Conservation (phyloP, 2,329 filamentous ascomycete genomes). For the Epichloe sp. region DNA sequence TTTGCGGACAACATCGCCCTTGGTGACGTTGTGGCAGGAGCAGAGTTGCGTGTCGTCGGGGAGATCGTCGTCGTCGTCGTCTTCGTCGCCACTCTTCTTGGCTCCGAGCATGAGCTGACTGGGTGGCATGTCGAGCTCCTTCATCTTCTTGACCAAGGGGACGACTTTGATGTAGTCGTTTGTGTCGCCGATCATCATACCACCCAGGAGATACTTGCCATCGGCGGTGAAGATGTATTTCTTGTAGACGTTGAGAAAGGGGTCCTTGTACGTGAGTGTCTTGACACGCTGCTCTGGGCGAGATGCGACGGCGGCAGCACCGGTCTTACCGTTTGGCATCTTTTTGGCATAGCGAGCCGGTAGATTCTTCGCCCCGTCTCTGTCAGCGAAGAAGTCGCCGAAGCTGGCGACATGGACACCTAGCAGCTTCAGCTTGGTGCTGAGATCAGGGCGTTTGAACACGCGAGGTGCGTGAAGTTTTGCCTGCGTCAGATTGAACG, state of each 20-base stretch:
- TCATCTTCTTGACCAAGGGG: slow-evolving; percentile 74
- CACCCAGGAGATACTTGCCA: slow-evolving; percentile 81
- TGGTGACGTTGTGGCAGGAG: slow-evolving; percentile 85
- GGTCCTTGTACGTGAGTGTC: slow-evolving; percentile 76
- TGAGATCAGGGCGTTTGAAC: slow-evolving; percentile 76
- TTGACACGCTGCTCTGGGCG: slow-evolving; percentile 41
- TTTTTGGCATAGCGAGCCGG: slow-evolving; percentile 41
- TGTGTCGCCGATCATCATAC: slow-evolving; percentile 95
- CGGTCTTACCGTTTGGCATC: slow-evolving; percentile 3
- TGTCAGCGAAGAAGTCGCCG: slow-evolving; percentile 84
- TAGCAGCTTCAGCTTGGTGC: slow-evolving; percentile 81
- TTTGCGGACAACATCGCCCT: slow-evolving; percentile 59
- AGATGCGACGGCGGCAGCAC: not conserved
- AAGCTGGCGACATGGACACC: slow-evolving; percentile 89
- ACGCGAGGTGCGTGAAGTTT: slow-evolving; percentile 53
- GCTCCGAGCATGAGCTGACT: slow-evolving; percentile 74
- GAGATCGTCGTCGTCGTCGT: slow-evolving; percentile 54
- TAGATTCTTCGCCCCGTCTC: slow-evolving; percentile 66
- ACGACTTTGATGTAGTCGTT: slow-evolving; percentile 83
- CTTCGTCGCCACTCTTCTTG: slow-evolving; percentile 51
- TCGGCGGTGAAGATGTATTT: slow-evolving; percentile 87
- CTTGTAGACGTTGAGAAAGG: slow-evolving; percentile 80
- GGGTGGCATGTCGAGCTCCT: slow-evolving; percentile 63
- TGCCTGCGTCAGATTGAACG: slow-evolving; percentile 82
- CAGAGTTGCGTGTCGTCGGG: slow-evolving; percentile 81